Percentiles rank a stretch among this genome's conserved stretches.
Evolutionary conservation across 108 stramenopile species (phyloP).

Genomic region (Discostella pseudostelligera): DNA sequence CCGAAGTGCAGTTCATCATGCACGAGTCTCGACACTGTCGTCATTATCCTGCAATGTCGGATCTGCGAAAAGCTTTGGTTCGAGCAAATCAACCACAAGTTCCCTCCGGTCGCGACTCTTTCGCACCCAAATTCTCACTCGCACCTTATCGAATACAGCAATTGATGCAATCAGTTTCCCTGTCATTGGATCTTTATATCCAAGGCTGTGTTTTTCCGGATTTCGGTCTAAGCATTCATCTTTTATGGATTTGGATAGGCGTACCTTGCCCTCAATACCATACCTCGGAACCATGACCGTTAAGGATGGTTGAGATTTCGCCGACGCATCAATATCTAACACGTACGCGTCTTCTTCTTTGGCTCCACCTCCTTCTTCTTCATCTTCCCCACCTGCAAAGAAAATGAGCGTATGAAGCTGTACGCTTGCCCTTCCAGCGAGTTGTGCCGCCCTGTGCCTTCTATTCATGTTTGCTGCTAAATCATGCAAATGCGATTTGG

Average conservation of each 20-base stretch:
- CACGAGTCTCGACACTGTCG: no score
- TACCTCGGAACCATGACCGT: conserved; percentile 94
- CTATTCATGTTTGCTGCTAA: conserved; percentile 96
- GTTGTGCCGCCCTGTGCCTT: conserved; percentile 93
- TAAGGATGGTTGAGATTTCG: conserved; percentile 64
- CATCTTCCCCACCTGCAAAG: conserved; percentile 76
- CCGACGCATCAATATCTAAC: conserved; percentile 76
- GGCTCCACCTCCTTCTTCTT: conserved; percentile 54
- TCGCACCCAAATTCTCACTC: conserved; percentile 78
- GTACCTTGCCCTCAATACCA: conserved; percentile 95
- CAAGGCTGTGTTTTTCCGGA: conserved; percentile 59
- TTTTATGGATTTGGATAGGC: conserved; percentile 52
- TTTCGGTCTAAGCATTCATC: conserved; percentile 56
- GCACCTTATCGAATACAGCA: conserved; percentile 87
- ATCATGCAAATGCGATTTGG: conserved; percentile 90
- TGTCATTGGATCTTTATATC: conserved; percentile 52
- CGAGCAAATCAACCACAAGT: conserved; percentile 70
- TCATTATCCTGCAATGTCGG: no score
- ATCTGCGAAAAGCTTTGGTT: conserved; percentile 43
- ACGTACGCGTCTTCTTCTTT: conserved; percentile 93
- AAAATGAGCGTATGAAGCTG: conserved; percentile 91
- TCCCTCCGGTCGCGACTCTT: conserved; percentile 66
- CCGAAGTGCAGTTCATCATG: no score
- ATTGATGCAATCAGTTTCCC: conserved; percentile 50
- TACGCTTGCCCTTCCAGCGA: conserved; percentile 91